Evolutionary conservation across 2,329 filamentous ascomycete genomes (phyloP).

Genomic region (Penicillium thymicola): DNA sequence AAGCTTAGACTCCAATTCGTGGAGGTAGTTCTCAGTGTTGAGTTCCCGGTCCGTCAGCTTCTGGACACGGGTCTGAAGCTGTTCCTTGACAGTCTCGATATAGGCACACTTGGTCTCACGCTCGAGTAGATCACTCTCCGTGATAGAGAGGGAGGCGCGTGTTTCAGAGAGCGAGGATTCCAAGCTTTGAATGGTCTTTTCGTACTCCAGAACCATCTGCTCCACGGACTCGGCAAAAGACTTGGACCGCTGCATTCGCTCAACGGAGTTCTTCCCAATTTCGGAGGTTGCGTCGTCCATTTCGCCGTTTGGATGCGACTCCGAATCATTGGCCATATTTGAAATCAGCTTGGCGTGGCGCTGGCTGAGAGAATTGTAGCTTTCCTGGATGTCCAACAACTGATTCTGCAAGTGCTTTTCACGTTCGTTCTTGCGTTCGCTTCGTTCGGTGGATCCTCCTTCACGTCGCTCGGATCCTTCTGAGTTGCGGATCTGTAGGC

Average conservation of each 20-base stretch:
- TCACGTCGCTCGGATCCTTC: constrained; percentile 61
- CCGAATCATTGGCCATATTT: constrained; percentile 82
- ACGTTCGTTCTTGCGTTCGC: constrained; percentile 75
- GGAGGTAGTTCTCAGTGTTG: constrained; percentile 88
- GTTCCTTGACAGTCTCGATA: constrained; percentile 83
- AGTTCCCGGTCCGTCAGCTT: constrained; percentile 89
- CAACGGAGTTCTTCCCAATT: constrained; percentile 72
- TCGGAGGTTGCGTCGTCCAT: constrained; percentile 51
- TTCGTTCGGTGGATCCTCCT: constrained; percentile 63
- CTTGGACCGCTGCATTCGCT: constrained; percentile 88
- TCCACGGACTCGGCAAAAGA: constrained; percentile 95
- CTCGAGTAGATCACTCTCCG: constrained; percentile 83
- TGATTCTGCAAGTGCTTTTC: constrained; percentile 92
- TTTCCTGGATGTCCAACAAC: constrained; percentile 87
- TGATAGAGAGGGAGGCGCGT: constrained; percentile 73
- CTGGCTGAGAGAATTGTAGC: constrained; percentile 85
- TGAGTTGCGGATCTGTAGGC: constrained; percentile 87
- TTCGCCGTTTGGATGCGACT: constrained; percentile 43
- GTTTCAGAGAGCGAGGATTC: constrained; percentile 91
- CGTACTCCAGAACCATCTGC: constrained; percentile 93
- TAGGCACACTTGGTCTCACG: constrained; percentile 93
- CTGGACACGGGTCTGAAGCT: constrained; percentile 84
- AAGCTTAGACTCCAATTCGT: constrained; percentile 84
- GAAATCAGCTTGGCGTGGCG: constrained; percentile 94
- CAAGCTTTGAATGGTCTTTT: constrained; percentile 93